phyloP scores from a whole-genome alignment of 2,329 filamentous ascomycete species.

The Diplodia sapinea region DNA sequence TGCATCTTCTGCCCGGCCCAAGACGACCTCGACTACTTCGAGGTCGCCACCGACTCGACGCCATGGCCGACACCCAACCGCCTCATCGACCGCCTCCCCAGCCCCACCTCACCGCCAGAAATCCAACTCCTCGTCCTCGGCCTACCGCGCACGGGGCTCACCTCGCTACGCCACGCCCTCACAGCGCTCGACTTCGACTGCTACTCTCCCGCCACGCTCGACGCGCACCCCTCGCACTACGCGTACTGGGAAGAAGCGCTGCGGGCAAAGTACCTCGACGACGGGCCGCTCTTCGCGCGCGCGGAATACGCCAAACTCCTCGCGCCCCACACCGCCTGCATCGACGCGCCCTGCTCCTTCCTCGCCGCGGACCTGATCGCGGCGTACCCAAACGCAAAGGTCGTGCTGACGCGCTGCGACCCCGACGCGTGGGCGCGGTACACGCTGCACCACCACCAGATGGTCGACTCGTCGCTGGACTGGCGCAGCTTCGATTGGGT shows the following conservation, averaged over 20 bases:
- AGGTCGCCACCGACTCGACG: no score
- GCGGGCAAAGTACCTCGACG: not conserved
- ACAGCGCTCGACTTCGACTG: not conserved
- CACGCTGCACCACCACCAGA: not conserved
- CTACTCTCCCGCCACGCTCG: not conserved
- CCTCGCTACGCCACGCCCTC: not conserved
- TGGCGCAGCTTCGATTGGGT: not conserved
- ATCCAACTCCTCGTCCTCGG: not conserved
- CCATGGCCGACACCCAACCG: no score
- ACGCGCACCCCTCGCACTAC: not conserved
- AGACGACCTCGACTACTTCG: constrained; percentile 6
- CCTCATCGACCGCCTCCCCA: no score
- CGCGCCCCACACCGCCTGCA: not conserved
- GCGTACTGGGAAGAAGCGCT: not conserved
- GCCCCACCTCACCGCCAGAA: not conserved
- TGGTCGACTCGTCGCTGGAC: constrained; percentile 8
- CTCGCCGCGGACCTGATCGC: constrained; percentile 3
- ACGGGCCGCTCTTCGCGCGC: not conserved
- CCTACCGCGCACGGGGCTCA: not conserved
- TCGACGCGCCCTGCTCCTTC: not conserved
- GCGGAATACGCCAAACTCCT: not conserved
- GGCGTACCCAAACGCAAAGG: constrained; percentile 35
- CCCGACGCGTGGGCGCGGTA: constrained; percentile 19
- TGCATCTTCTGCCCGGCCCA: constrained; percentile 17
- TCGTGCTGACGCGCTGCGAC: constrained; percentile 34